These are phyloP conservation scores for Hypholoma fasciculare DNA, from an alignment of 768 basidiomycete species.

Conservation along the genomic window DNA sequence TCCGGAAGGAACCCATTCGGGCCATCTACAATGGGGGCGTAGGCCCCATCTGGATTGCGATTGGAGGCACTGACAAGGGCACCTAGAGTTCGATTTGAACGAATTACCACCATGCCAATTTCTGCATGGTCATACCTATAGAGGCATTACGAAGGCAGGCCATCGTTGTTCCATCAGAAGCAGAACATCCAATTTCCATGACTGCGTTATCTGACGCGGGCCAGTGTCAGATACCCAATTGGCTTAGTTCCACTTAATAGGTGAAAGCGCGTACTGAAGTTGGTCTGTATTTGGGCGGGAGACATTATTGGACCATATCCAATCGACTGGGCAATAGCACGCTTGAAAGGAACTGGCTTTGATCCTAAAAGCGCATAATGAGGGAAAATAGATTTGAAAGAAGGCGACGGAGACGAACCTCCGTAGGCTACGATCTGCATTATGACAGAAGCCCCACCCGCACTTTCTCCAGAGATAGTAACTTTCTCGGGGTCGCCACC, in stretches of 20 bases:
- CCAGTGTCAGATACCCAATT: not conserved
- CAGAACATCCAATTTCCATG: conserved; percentile 27
- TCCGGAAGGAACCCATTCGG: conserved; percentile 37
- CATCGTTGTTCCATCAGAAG: conserved; percentile 21
- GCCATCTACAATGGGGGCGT: conserved; percentile 40
- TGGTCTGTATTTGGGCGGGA: conserved; percentile 23
- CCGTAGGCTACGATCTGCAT: conserved; percentile 46
- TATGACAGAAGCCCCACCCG: conserved; percentile 44
- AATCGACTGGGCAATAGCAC: conserved; percentile 43
- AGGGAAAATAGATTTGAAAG: not conserved
- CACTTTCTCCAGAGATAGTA: conserved; percentile 51
- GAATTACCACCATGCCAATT: no score
- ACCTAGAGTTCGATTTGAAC: conserved; percentile 19
- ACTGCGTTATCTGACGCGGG: conserved; percentile 26
- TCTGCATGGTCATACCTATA: conserved; percentile 13
- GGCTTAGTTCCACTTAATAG: no score
- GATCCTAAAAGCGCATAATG: conserved; percentile 19
- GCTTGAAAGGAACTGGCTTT: conserved; percentile 36
- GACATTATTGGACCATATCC: conserved; percentile 38
- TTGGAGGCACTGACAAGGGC: conserved; percentile 40
- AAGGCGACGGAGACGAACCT: conserved; percentile 20
- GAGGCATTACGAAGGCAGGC: conserved; percentile 37
- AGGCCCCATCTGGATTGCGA: conserved; percentile 26
- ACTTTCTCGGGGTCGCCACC: conserved; percentile 48
- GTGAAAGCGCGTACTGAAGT: conserved; percentile 29